Percentiles rank a stretch among this genome's conserved stretches.
These are phyloP conservation scores for Haplosporangium sp. DNA, from an alignment of 371 early-diverging fungal genomes.

Conservation along the genomic window DNA sequence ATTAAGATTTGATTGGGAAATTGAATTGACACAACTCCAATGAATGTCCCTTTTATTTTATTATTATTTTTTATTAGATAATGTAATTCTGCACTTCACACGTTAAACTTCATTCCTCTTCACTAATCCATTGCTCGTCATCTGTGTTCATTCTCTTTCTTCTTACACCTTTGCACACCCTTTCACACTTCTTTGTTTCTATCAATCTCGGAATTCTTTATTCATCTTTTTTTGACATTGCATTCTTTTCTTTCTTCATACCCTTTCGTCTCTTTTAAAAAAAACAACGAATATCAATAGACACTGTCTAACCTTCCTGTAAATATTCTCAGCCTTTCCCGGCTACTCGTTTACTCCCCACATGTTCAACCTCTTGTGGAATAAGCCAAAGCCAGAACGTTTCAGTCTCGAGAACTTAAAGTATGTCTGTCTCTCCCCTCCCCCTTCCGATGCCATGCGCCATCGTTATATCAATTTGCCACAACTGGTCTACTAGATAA, in stretches of 20 bases:
- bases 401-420: constrained; percentile 56
- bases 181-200: background rate
- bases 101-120: background rate
- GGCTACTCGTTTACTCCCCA: constrained; percentile 9
- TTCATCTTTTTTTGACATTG: constrained; percentile 3
- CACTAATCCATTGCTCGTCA: background rate
- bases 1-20: background rate
- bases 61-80: too few species aligned
- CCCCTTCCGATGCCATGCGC: background rate
- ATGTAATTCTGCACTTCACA: too few species aligned
- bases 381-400: constrained; percentile 54
- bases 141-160: background rate
- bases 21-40: too few species aligned
- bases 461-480: background rate
- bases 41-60: too few species aligned
- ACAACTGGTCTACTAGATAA: background rate
- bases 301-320: background rate
- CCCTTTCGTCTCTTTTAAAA: background rate
- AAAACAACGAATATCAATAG: background rate
- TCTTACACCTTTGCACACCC: background rate
- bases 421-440: constrained; percentile 18
- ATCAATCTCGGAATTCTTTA: constrained; percentile 12
- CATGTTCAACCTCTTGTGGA: constrained; percentile 56
- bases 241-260: background rate
- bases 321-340: background rate